Conservation (phyloP, 257 asterid species). For the Rehmannia glutinosa region DNA sequence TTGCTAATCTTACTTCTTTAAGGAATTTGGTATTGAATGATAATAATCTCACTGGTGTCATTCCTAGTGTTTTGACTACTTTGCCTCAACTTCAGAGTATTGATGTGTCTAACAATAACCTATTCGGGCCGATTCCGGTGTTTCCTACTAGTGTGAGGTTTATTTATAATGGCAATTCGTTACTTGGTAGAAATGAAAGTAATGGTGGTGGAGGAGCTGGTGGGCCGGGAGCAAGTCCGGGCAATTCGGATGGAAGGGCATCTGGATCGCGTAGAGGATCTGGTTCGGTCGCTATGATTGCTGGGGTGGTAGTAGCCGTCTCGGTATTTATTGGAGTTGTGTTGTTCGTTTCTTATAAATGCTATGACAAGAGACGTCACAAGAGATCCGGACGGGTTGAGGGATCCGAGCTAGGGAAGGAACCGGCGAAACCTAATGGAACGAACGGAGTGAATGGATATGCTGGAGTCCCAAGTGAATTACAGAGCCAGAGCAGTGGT, state of each 20-base stretch:
- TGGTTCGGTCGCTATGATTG: slow-evolving; percentile 64
- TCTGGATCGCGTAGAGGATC: slow-evolving; percentile 37
- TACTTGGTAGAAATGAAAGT: slow-evolving; percentile 49
- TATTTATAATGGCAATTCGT: slow-evolving; percentile 36
- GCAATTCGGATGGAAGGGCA: slow-evolving; percentile 20
- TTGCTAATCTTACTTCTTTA: slow-evolving; percentile 65
- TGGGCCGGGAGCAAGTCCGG: slow-evolving; percentile 34
- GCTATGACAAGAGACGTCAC: slow-evolving; percentile 49
- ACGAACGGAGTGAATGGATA: slow-evolving; percentile 36
- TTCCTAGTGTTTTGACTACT: slow-evolving; percentile 53
- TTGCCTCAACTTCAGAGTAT: slow-evolving; percentile 59
- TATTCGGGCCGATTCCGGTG: slow-evolving; percentile 53
- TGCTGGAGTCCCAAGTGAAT: slow-evolving; percentile 45
- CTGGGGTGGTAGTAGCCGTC: slow-evolving; percentile 69
- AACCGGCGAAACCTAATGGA: slow-evolving; percentile 40
- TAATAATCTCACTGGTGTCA: slow-evolving; percentile 63
- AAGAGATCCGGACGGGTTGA: slow-evolving; percentile 46
- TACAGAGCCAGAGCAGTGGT: slow-evolving; percentile 78
- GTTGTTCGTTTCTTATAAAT: slow-evolving; percentile 69
- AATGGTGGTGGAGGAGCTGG: slow-evolving; percentile 42
- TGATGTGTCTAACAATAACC: slow-evolving; percentile 77
- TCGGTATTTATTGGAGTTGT: slow-evolving; percentile 49
- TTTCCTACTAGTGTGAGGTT: slow-evolving; percentile 51
- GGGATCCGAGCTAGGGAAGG: slow-evolving; percentile 61
- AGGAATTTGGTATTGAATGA: slow-evolving; percentile 64